A percentile compares a stretch with the other conserved stretches of the same genome.
These are phyloP conservation scores for Xylaria acuta DNA, from an alignment of 495 filamentous ascomycete genomes.

Conservation along the genomic window DNA sequence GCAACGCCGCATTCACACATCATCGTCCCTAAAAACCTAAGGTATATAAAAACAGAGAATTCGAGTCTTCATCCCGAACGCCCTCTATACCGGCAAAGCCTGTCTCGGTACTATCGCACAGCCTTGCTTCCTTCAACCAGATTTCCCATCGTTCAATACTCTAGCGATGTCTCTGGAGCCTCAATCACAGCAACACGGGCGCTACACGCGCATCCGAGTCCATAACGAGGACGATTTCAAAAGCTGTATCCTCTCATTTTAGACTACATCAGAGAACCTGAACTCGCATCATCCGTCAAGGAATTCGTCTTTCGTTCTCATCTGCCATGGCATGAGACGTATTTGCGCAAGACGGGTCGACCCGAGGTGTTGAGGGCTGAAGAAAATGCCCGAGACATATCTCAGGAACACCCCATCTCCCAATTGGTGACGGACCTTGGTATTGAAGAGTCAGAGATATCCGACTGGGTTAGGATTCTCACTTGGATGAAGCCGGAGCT, in stretches of 20 bases:
- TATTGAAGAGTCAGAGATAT: neutral
- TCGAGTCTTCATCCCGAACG: neutral
- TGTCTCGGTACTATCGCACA: neutral
- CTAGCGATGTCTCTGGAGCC: neutral
- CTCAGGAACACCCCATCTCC: neutral
- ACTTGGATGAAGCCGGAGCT: constrained; percentile 9
- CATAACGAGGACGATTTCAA: neutral
- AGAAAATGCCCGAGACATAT: neutral
- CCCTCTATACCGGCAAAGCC: neutral
- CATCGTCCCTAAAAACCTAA: neutral
- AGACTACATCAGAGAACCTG: neutral
- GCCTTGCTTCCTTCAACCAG: neutral
- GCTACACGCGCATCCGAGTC: constrained; percentile 1
- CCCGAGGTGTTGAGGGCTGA: neutral
- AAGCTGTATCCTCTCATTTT: constrained; percentile 7
- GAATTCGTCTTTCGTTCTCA: constrained; percentile 11
- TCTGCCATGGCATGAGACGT: neutral
- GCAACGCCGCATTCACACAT: neutral
- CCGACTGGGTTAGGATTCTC: neutral
- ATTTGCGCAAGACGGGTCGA: neutral
- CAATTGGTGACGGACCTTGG: neutral
- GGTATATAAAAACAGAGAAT: neutral
- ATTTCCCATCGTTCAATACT: neutral
- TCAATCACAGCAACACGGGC: neutral
- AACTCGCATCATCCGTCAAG: neutral